Conservation (phyloP, 257 asterid genomes). For the Nemophila menziesii region DNA sequence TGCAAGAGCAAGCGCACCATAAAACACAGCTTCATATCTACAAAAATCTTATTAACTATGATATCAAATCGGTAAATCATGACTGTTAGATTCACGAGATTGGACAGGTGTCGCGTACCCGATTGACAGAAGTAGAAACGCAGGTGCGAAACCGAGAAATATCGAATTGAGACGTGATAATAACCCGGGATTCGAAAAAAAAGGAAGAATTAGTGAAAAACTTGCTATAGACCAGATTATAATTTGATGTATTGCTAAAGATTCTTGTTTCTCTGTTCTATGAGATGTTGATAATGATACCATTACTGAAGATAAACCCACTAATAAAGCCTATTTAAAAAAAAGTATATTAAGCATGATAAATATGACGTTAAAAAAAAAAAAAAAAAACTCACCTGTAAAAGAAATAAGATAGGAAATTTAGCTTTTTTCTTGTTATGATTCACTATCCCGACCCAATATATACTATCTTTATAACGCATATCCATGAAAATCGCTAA, state of each 20-base stretch:
- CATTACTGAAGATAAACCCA: constrained; percentile 64
- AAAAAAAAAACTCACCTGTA: constrained; percentile 49
- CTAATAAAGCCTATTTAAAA: constrained; percentile 53
- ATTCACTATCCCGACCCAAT: constrained; percentile 34
- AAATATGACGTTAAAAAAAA: not conserved
- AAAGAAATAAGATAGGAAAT: constrained; percentile 48
- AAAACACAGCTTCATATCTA: constrained; percentile 94
- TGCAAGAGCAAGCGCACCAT: constrained; percentile 78
- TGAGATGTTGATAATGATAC: constrained; percentile 80
- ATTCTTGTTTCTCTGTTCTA: constrained; percentile 78
- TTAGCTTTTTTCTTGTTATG: constrained; percentile 34
- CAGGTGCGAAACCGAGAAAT: constrained; percentile 91
- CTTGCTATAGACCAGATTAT: constrained; percentile 91
- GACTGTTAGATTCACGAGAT: constrained; percentile 2
- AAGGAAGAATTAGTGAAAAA: constrained; percentile 74
- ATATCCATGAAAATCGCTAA: constrained; percentile 49
- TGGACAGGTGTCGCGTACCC: constrained; percentile 46
- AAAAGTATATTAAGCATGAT: not conserved
- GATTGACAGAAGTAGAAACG: constrained; percentile 85
- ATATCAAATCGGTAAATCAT: constrained; percentile 3
- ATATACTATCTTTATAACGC: constrained; percentile 38
- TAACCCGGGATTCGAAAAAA: constrained; percentile 63
- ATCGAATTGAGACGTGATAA: constrained; percentile 79
- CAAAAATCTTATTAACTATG: constrained; percentile 15
- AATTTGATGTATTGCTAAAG: constrained; percentile 69